Evolutionary conservation across 805 yeast species (phyloP), one percentile per base, ranked within the genome.

Genomic region (Sungouiella thailandica): DNA sequence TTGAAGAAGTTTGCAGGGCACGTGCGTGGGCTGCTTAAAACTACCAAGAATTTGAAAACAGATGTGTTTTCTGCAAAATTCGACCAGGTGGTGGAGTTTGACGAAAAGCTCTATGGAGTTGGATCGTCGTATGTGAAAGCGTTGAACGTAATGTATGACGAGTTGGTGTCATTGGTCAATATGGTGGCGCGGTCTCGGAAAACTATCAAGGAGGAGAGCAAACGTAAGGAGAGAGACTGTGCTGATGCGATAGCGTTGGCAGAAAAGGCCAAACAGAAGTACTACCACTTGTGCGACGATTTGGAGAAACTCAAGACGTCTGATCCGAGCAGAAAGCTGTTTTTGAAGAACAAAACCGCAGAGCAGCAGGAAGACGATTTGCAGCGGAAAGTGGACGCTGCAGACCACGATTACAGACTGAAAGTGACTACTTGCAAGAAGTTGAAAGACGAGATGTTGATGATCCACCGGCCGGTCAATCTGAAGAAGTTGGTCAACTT

Each of bases 311-410:
- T 88, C 28, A 78, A 82, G 51, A 71, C 78, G 27, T 73, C 85
- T 0, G 97, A 90, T 53, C 96, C 95, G 14, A 72, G 82, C 37
- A 85, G 83, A 57, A 86, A 86, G 47, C 82, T 83, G 42, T 79
- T 89, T 32, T 71, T 93, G 53, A 85, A 85, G 53, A 75, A 85
- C 25, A 82, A 81, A 45, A 79, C 88, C 0, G 78, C 83, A 1
- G 82, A 80, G 33, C 97, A 90, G 60, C 84, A 81, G 53, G 97
- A 93, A 53, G 97, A 90, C 53, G 96, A 89, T 31, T 65, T 90
- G 13, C 78, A 74, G 40, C 65, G 80, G 35, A 89, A 90, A 53
- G 85, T 93, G 29, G 85, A 82, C 44, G 60, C 68, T 35, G 94
- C 97, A 0, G 97, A 93, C 57, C 72, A 75, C 34, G 98, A 93